Conservation (phyloP, 768 basidiomycete species). For the Russula lepida region DNA sequence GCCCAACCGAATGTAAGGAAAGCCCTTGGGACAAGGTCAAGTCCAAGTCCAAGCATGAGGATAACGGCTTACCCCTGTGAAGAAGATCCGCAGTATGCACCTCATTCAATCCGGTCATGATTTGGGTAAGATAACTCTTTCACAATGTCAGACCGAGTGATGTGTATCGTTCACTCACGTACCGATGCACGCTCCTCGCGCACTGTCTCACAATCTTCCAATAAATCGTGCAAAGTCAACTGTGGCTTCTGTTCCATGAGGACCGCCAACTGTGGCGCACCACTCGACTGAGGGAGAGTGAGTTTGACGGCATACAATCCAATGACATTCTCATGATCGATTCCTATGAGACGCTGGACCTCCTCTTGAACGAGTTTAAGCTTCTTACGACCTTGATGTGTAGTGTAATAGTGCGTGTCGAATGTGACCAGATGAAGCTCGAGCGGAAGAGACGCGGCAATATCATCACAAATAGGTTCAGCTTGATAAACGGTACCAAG, state of each 20-base stretch:
- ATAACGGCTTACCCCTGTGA: conserved; percentile 47
- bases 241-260: conserved; percentile 65
- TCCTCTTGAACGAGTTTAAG: conserved; percentile 58
- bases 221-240: conserved; percentile 58
- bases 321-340: conserved; percentile 61
- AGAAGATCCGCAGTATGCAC: conserved; percentile 58
- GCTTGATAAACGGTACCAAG: conserved; percentile 64
- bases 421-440: conserved; percentile 65
- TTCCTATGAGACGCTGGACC: conserved; percentile 46
- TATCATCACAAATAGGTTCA: conserved; percentile 65
- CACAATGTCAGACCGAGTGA: not conserved
- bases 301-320: conserved; percentile 62
- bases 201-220: conserved; percentile 72
- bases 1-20: conserved; percentile 48
- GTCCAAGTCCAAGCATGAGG: not conserved
- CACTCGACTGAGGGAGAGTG: conserved; percentile 39
- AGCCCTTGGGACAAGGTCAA: conserved; percentile 38
- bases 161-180: conserved; percentile 22
- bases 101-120: conserved; percentile 59
- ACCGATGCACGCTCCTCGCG: conserved; percentile 65
- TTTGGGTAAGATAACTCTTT: conserved; percentile 70
- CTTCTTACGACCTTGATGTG: conserved; percentile 65
- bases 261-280: conserved; percentile 49
- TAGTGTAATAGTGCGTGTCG: conserved; percentile 57
- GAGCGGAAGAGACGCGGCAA: conserved; percentile 47